These are phyloP conservation scores for Actinomortierella ambigua DNA, from an alignment of 371 early-diverging fungal genomes.

Conservation along the genomic window DNA sequence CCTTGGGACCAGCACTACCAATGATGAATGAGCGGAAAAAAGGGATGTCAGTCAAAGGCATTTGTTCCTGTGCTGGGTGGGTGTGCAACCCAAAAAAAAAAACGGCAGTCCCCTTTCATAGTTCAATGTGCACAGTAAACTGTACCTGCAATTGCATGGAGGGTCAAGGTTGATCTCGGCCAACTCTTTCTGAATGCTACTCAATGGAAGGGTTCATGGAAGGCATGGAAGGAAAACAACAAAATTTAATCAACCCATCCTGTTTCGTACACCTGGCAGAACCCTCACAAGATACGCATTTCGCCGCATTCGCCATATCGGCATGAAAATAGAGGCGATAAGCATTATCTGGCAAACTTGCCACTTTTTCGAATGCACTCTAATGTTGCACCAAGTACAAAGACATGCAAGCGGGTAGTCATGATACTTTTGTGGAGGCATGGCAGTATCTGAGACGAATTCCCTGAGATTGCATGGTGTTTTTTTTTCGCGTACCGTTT, in stretches of 20 bases:
- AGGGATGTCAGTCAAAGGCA: constrained; percentile 64
- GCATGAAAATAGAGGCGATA: neutral
- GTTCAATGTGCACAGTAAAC: neutral
- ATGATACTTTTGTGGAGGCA: too few relatives aligned
- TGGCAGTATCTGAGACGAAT: neutral
- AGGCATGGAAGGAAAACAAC: constrained; percentile 9
- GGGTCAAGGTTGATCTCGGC: constrained; percentile 96
- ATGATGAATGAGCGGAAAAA: constrained; percentile 6
- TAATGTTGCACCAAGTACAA: constrained; percentile 5
- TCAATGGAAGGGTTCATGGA: neutral
- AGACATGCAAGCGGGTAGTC: neutral
- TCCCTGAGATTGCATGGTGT: constrained; percentile 1
- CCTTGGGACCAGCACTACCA: constrained; percentile 90
- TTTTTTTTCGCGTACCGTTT: constrained; percentile 53
- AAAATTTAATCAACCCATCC: constrained; percentile 5
- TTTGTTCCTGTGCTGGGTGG: neutral
- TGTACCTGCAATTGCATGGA: constrained; percentile 89
- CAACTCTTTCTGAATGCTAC: constrained; percentile 92
- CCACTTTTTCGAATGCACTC: too few relatives aligned
- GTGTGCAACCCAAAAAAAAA: neutral
- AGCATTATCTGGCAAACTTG: too few relatives aligned
- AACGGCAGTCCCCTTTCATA: neutral
- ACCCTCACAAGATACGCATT: too few relatives aligned
- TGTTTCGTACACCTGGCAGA: neutral
- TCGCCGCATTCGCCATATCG: neutral